A percentile compares a stretch with the other conserved stretches of the same genome.
These are phyloP conservation scores for Trypanosoma congolense DNA, from an alignment of 208 protist species.

Conservation along the genomic window DNA sequence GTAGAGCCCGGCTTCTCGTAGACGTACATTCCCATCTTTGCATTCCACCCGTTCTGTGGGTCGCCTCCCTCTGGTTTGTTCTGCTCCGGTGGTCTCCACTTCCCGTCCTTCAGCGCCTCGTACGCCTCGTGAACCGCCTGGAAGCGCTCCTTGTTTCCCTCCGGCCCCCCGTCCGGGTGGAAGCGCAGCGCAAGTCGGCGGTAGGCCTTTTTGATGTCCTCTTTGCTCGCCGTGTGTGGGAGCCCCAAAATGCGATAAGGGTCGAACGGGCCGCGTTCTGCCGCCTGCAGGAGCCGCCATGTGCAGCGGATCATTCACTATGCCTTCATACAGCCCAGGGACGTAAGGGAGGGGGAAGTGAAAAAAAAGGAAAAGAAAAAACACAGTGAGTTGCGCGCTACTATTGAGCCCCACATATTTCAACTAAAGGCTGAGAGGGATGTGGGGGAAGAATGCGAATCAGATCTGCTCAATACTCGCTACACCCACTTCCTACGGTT, in stretches of 20 bases:
- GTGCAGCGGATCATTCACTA: slow-evolving; percentile 29
- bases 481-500: too few relatives aligned
- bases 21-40: slow-evolving; percentile 63
- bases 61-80: slow-evolving; percentile 7
- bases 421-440: too few relatives aligned
- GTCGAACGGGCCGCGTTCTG: slow-evolving; percentile 61
- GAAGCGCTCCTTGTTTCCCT: slow-evolving; percentile 67
- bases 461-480: too few relatives aligned
- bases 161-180: slow-evolving; percentile 69
- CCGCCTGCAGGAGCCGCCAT: slow-evolving; percentile 24
- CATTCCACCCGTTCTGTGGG: slow-evolving; percentile 34
- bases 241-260: slow-evolving; percentile 82
- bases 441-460: too few relatives aligned
- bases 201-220: slow-evolving; percentile 73
- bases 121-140: slow-evolving; percentile 80
- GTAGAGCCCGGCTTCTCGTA: slow-evolving; percentile 79
- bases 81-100: slow-evolving; percentile 27
- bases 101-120: slow-evolving; percentile 59
- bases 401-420: too few relatives aligned
- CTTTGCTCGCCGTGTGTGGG: slow-evolving; percentile 37
- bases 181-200: slow-evolving; percentile 62
- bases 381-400: too few relatives aligned
- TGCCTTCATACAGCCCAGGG: neutral
- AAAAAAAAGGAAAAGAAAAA: slow-evolving; percentile 5
- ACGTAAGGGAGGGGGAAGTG: slow-evolving; percentile 13